Percentiles rank a stretch among this genome's conserved stretches.
Conservation (phyloP, 164 flowering plant species). For the Echeveria elegans region DNA sequence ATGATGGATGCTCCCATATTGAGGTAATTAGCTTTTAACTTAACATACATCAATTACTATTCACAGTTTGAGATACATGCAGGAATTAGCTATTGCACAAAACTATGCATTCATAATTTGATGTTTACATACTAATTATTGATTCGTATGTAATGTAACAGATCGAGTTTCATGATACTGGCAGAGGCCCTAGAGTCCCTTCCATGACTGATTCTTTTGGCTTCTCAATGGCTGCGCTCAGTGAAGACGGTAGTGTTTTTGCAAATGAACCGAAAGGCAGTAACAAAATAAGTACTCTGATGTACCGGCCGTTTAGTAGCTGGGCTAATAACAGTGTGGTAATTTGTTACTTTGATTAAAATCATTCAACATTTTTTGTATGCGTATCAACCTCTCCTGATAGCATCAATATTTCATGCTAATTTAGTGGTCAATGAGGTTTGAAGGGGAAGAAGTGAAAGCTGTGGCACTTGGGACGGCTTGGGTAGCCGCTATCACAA, state of each 20-base stretch:
- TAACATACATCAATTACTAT: neutral
- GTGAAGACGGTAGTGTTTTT: slow-evolving; percentile 89
- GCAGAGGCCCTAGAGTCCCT: slow-evolving; percentile 88
- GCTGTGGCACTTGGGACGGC: slow-evolving; percentile 79
- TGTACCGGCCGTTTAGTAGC: slow-evolving; percentile 94
- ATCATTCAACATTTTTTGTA: neutral
- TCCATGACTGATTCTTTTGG: slow-evolving; percentile 97
- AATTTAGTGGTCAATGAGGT: slow-evolving; percentile 93
- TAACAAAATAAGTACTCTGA: slow-evolving; percentile 83
- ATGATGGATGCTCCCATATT: slow-evolving; percentile 79
- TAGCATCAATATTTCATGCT: slow-evolving; percentile 17
- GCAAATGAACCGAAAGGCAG: slow-evolving; percentile 91
- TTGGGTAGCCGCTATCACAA: slow-evolving; percentile 94
- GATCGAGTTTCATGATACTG: slow-evolving; percentile 97
- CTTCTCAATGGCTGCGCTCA: slow-evolving; percentile 89
- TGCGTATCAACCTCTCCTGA: slow-evolving; percentile 7
- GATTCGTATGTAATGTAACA: slow-evolving; percentile 21
- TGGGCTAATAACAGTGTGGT: slow-evolving; percentile 99
- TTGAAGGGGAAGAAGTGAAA: slow-evolving; percentile 95
- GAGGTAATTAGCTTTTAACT: slow-evolving; percentile 41
- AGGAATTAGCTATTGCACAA: neutral
- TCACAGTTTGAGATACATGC: neutral
- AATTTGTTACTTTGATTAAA: neutral
- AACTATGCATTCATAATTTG: neutral
- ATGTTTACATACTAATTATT: neutral